A percentile compares a stretch with the other conserved stretches of the same genome.
Evolutionary conservation across 371 early-diverging fungal species (phyloP).

Genomic region (Fennellomyces sp.): DNA sequence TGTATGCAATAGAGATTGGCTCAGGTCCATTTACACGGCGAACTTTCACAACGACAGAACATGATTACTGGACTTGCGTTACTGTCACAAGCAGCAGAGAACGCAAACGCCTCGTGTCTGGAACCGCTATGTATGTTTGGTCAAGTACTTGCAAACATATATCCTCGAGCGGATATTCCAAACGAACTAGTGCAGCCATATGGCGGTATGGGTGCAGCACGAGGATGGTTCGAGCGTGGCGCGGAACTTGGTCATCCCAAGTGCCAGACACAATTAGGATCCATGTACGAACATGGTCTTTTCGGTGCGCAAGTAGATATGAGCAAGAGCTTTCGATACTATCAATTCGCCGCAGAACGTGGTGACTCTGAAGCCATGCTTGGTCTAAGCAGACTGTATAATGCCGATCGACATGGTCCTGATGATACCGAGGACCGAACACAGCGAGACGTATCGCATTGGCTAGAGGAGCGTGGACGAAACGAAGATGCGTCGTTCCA

Average conservation of each 20-base stretch:
- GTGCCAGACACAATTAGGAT: conserved; percentile 23
- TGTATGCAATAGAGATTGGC: neutral
- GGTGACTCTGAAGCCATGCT: conserved; percentile 28
- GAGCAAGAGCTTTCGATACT: conserved; percentile 20
- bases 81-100: conserved; percentile 17
- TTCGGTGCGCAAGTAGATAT: conserved; percentile 21
- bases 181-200: conserved; percentile 12
- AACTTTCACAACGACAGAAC: conserved; percentile 24
- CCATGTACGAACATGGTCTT: conserved; percentile 27
- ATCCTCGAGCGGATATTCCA: conserved; percentile 22
- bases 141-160: conserved; percentile 19
- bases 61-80: conserved; percentile 13
- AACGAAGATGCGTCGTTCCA: conserved; percentile 53
- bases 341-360: conserved; percentile 18
- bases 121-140: conserved; percentile 24
- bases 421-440: conserved; percentile 16
- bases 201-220: conserved; percentile 16
- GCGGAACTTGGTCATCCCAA: conserved; percentile 23
- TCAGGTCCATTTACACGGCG: conserved; percentile 16
- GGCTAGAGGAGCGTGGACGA: conserved; percentile 23
- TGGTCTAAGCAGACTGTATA: conserved; percentile 30
- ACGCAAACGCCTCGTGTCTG: conserved; percentile 11
- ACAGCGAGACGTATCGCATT: conserved; percentile 34
- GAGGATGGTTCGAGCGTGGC: conserved; percentile 20
- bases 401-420: conserved; percentile 23